Percentiles rank a stretch among this genome's conserved stretches.
These are phyloP conservation scores for Zostera marina DNA, from an alignment of 116 monocot species.

Conservation along the genomic window DNA sequence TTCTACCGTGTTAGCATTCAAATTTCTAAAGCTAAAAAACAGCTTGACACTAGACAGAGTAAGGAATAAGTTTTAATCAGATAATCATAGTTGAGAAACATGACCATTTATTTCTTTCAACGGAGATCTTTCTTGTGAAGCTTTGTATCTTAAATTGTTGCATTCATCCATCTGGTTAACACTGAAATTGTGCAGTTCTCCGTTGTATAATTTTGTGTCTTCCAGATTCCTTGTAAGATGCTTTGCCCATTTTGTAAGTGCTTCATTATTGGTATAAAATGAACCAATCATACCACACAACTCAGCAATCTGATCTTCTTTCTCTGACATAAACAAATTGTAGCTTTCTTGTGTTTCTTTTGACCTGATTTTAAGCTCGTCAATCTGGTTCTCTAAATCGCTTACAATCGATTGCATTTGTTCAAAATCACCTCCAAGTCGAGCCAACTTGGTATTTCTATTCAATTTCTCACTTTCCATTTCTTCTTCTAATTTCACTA, in stretches of 20 bases:
- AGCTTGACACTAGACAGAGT: no score
- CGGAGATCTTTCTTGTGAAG: constrained; percentile 27
- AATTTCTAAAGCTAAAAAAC: no score
- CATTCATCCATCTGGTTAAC: background rate
- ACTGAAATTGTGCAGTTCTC: constrained; percentile 8
- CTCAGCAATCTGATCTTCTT: constrained; percentile 20
- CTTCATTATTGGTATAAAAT: constrained; percentile 15
- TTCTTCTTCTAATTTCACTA: constrained; percentile 2
- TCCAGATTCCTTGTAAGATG: constrained; percentile 16
- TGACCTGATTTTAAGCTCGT: constrained; percentile 1
- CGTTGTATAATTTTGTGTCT: background rate
- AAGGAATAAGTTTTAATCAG: background rate
- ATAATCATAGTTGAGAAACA: background rate
- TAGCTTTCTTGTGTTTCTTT: constrained; percentile 13
- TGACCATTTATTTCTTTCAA: constrained; percentile 52
- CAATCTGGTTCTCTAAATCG: constrained; percentile 11
- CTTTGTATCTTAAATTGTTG: constrained; percentile 17
- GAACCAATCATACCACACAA: constrained; percentile 20
- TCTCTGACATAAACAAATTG: constrained; percentile 13
- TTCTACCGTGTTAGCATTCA: no score
- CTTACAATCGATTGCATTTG: constrained; percentile 2
- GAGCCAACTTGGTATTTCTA: constrained; percentile 15
- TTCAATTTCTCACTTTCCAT: constrained; percentile 6
- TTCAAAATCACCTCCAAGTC: constrained; percentile 21
- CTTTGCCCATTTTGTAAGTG: constrained; percentile 15